Conservation (phyloP, 306 rosid species). For the Inga oerstediana region DNA sequence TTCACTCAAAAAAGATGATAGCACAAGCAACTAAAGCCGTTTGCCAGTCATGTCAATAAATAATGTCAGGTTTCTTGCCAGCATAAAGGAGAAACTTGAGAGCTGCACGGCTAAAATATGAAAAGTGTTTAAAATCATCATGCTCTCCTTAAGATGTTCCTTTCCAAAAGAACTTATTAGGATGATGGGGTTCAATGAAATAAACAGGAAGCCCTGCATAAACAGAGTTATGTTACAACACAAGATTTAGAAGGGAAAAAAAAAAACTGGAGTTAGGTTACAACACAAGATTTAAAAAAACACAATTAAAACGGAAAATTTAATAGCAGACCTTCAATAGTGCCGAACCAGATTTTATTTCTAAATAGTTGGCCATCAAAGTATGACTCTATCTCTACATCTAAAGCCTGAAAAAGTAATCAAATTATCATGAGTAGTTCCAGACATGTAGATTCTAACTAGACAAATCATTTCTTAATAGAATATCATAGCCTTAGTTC, state of each 20-base stretch:
- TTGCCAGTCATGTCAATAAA: conserved; percentile 99
- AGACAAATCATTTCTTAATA: conserved; percentile 23
- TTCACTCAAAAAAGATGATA: conserved; percentile 24
- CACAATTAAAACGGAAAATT: too few species aligned
- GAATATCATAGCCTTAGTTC: conserved; percentile 70
- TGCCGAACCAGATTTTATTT: conserved; percentile 94
- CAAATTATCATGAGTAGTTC: conserved; percentile 31
- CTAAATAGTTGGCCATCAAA: conserved; percentile 79
- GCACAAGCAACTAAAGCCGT: conserved; percentile 87
- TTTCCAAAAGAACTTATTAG: not conserved
- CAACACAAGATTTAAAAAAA: conserved; percentile 26
- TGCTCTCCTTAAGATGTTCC: too few species aligned
- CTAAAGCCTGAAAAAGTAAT: conserved; percentile 61
- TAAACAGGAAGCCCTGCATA: too few species aligned
- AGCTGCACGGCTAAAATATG: conserved; percentile 80
- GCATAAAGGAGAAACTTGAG: conserved; percentile 91
- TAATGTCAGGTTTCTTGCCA: conserved; percentile 95
- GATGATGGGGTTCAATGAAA: not conserved
- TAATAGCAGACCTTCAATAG: too few species aligned
- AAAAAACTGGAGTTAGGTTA: too few species aligned
- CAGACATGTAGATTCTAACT: conserved; percentile 16
- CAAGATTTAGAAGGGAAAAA: too few species aligned
- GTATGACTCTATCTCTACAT: conserved; percentile 72
- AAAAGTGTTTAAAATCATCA: too few species aligned
- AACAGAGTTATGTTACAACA: too few species aligned